phyloP scores from a whole-genome alignment of 108 stramenopile genomes.

The Pseudonitzschia delicatissima region DNA sequence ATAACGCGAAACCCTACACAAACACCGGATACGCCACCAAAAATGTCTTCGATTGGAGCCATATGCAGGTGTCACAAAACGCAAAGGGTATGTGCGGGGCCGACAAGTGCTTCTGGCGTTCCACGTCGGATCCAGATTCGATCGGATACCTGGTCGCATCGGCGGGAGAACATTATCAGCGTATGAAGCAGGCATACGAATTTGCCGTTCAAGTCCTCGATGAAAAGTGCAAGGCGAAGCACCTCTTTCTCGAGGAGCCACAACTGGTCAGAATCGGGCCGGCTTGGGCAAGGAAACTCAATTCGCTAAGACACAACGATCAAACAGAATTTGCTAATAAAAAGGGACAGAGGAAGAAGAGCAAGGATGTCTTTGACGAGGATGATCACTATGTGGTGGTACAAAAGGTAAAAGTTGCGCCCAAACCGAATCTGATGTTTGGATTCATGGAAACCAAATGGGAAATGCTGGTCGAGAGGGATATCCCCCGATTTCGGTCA shows the following conservation, averaged over 20 bases:
- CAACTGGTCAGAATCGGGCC: background rate
- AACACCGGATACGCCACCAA: no score
- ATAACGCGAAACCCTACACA: no score
- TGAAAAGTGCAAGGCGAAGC: background rate
- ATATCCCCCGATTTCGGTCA: background rate
- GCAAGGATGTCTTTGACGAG: background rate
- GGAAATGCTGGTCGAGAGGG: background rate
- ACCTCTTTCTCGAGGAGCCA: background rate
- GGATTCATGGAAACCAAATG: background rate
- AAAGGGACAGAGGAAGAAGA: background rate
- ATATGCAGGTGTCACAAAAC: background rate
- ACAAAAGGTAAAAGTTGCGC: background rate
- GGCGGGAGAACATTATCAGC: background rate
- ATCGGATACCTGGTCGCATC: background rate
- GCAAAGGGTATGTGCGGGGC: constrained; percentile 1
- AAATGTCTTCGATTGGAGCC: background rate
- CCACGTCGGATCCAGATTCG: background rate
- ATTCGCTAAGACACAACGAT: background rate
- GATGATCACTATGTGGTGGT: background rate
- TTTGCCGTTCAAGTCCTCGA: background rate
- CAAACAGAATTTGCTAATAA: background rate
- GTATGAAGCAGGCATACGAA: background rate
- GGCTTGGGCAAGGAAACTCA: background rate
- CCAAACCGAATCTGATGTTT: background rate
- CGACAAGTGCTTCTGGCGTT: constrained; percentile 3